Base-by-base conservation (phyloP, 495 filamentous ascomycete species). In the Tuber magnatum region DNA sequence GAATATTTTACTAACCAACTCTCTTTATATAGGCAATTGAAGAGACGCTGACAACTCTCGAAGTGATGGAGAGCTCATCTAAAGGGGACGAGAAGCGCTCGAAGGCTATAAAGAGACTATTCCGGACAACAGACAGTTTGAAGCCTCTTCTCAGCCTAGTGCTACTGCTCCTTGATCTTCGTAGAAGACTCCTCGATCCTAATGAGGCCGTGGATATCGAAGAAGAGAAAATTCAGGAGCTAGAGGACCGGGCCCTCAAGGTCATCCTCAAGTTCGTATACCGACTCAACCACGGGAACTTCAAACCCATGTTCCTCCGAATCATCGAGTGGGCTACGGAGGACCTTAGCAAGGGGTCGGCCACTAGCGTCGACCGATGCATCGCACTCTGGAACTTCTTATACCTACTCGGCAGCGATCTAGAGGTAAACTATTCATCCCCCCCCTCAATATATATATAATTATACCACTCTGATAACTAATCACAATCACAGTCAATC, bases 261-360 rank as follows among this genome's bases (percentile, higher is more conserved):
- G 86, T 90, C 3, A 90, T 89, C 0, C 89, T 98, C 56, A 91
- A 93, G 83, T 94, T 97, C 90, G 92, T 95, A 71, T 92, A 96
- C 85, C 97, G 97, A 87, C 87, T 98, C 35, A 98, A 97, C 84
- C 96, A 99, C 83, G 89, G 91, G n/a, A 89, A 92, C 28, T 99
- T 98, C 88, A 88, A 94, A n/a, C 95, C 95, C 0, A 89, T 98
- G 71, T 98, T 98, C 83, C 86, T 88, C 24, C 88, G 89, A 73
- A 84, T 97, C 9, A 86, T 94, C 38, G 93, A 97, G 44, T 97
- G 93, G 93, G 88, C 91, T 0, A 87, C 84, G 38, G 81, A 82
- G 44, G 81, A 81, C 35, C n/a, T 81, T 41, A 80, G 48, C 16
- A 69, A 74, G 8, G 69, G 79, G 44, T 70, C 73, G 6, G 71